Evolutionary conservation across 2,329 filamentous ascomycete genomes (phyloP), one percentile per base, ranked within the genome.

Genomic region (Ceratocystis diversiconidia): DNA sequence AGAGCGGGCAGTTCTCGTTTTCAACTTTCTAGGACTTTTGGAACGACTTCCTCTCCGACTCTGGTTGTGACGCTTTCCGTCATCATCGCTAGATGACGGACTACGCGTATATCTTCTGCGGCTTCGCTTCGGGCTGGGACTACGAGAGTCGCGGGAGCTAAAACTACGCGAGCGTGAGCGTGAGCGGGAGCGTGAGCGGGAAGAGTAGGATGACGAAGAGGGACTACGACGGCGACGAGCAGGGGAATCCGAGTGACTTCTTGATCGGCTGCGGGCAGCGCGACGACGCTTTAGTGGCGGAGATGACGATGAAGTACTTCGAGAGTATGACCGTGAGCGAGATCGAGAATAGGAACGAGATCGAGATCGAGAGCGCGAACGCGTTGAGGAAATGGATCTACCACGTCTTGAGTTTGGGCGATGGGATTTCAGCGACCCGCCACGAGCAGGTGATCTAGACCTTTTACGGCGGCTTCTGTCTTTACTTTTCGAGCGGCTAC

Each of bases 401-500:
- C 73, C 2, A 78, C 78, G 61, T 73, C 2, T 79, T 78, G 59
- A 71, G 72, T 6, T 75, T 75, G 5, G 73, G 73, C n/a, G 75
- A 76, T 2, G 73, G 70, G 1, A 73, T 74, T n/a, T 76, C 75
- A 43, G 75, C 75, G 6, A 71, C 28, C 32, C 36, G 41, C 30
- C 55, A 15, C 50, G 71, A 63, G 73, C 75, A 61, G 72, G 72
- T 2, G 73, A 73, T 30, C 72, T 70, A 25, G 74, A 72, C 69
- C 72, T 75, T 65, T 69, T 75, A 22, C 78, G 76, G 68, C 79
- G 82, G 44, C 75, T 74, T 4, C 79, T 81, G 15, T 74, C 72
- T 3, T 80, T 80, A 65, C 79, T 79, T 65, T 80, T 77, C 43
- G 80, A 77, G 60, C 80, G 76, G 69, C 84, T 84, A 1, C 76